Evolutionary conservation across 108 stramenopile genomes (phyloP).

Genomic region (Skeletonema tropicum): DNA sequence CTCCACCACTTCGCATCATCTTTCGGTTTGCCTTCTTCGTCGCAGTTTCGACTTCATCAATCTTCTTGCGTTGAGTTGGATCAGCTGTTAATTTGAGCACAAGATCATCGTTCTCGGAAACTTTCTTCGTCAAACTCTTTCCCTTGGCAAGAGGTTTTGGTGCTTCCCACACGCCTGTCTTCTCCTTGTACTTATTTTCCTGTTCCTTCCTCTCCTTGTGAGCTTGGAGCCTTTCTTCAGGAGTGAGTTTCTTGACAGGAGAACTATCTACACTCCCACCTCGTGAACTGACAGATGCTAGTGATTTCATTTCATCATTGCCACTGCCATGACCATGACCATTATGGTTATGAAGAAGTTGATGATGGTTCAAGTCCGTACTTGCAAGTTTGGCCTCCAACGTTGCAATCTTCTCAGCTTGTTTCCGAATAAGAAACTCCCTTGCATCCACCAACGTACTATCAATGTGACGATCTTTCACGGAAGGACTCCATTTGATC

Average conservation of each 20-base stretch:
- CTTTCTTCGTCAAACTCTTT: constrained; percentile 38
- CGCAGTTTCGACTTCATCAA: constrained; percentile 35
- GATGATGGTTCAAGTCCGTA: constrained; percentile 10
- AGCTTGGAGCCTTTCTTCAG: constrained; percentile 53
- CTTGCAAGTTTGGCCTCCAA: constrained; percentile 49
- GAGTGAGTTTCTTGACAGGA: constrained; percentile 40
- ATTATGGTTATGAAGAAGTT: background rate
- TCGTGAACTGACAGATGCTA: constrained; percentile 15
- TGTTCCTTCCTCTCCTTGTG: constrained; percentile 54
- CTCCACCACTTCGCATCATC: constrained; percentile 14
- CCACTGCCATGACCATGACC: background rate
- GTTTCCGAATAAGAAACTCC: constrained; percentile 45
- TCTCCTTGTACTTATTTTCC: constrained; percentile 60
- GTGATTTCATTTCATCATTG: constrained; percentile 9
- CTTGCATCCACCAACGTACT: constrained; percentile 20
- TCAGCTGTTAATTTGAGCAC: constrained; percentile 55
- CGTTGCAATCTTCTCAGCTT: constrained; percentile 52
- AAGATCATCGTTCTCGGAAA: constrained; percentile 49
- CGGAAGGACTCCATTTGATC: constrained; percentile 15
- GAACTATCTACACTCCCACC: constrained; percentile 54
- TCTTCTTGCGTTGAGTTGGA: constrained; percentile 42
- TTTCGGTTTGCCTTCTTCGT: constrained; percentile 29
- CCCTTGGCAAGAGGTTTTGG: constrained; percentile 45
- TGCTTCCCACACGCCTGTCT: constrained; percentile 52
- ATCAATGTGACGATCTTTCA: constrained; percentile 24